Percentiles rank a stretch among this genome's conserved stretches.
Evolutionary conservation across 441 rosid genomes (phyloP).

Genomic region (Adansonia gregorii): DNA sequence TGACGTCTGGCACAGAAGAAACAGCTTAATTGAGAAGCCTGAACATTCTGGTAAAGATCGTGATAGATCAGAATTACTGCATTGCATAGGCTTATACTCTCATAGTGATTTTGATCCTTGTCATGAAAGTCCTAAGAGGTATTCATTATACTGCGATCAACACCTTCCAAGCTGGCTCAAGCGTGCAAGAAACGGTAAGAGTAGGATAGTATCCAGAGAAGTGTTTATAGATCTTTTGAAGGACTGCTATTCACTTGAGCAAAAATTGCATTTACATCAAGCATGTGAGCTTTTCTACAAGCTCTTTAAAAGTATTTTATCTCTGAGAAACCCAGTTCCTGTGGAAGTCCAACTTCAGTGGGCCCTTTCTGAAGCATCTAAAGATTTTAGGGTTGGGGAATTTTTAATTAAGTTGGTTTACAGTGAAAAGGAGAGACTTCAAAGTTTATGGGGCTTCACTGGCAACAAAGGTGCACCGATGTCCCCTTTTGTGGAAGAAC

Average conservation of each 20-base stretch:
- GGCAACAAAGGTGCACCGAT: conserved; percentile 45
- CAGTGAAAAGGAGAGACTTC: conserved; percentile 79
- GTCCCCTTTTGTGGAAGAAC: conserved; percentile 47
- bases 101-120: conserved; percentile 54
- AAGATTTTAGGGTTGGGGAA: conserved; percentile 64
- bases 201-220: conserved; percentile 92
- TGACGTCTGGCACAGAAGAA: conserved; percentile 38
- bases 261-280: conserved; percentile 76
- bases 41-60: conserved; percentile 47
- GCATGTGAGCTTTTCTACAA: conserved; percentile 97
- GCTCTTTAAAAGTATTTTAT: conserved; percentile 87
- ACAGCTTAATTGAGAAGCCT: conserved; percentile 48
- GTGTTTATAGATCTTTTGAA: conserved; percentile 78
- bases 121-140: conserved; percentile 69
- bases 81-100: conserved; percentile 69
- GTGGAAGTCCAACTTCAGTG: conserved; percentile 91
- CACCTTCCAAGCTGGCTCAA: conserved; percentile 99
- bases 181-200: conserved; percentile 98
- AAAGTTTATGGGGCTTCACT: conserved; percentile 73
- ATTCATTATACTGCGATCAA: conserved; percentile 78
- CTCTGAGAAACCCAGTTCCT: conserved; percentile 89
- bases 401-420: conserved; percentile 72
- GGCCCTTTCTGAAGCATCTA: conserved; percentile 95
- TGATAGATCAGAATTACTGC: conserved; percentile 39
- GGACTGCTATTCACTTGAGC: conserved; percentile 63